Evolutionary conservation across 495 filamentous ascomycete species (phyloP).

Genomic region (Penicillium longicatenatum): DNA sequence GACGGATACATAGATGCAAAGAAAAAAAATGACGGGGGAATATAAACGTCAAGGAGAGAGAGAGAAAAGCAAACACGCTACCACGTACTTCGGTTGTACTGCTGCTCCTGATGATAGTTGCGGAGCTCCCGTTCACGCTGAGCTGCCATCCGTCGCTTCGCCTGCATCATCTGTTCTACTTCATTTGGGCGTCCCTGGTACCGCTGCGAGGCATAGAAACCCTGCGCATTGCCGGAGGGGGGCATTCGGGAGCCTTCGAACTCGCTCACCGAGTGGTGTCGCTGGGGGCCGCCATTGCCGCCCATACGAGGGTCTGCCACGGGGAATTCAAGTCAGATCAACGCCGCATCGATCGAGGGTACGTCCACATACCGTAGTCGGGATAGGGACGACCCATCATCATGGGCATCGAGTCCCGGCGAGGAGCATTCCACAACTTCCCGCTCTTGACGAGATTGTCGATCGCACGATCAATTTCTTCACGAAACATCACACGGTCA

Average conservation of each 20-base stretch:
- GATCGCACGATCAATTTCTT: constrained; percentile 94
- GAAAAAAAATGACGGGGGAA: constrained; percentile 37
- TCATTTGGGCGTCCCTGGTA: constrained; percentile 91
- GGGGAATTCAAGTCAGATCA: constrained; percentile 26
- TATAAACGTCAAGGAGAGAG: constrained; percentile 32
- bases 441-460: constrained; percentile 96
- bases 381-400: constrained; percentile 65
- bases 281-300: constrained; percentile 45
- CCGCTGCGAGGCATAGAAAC: constrained; percentile 91
- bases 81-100: constrained; percentile 96
- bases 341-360: constrained; percentile 14
- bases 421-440: constrained; percentile 79
- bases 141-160: constrained; percentile 96
- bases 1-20: constrained; percentile 43
- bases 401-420: constrained; percentile 84
- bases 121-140: constrained; percentile 98
- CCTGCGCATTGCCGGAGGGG: constrained; percentile 81
- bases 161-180: constrained; percentile 98
- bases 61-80: constrained; percentile 45
- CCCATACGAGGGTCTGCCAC: constrained; percentile 53
- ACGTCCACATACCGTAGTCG: constrained; percentile 52
- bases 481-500: constrained; percentile 25
- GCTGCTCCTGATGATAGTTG: constrained; percentile 99
- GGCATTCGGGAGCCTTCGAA: constrained; percentile 76
- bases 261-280: constrained; percentile 85